These are phyloP conservation scores for Conticribra guillardii DNA, from an alignment of 108 stramenopile genomes.

Conservation along the genomic window DNA sequence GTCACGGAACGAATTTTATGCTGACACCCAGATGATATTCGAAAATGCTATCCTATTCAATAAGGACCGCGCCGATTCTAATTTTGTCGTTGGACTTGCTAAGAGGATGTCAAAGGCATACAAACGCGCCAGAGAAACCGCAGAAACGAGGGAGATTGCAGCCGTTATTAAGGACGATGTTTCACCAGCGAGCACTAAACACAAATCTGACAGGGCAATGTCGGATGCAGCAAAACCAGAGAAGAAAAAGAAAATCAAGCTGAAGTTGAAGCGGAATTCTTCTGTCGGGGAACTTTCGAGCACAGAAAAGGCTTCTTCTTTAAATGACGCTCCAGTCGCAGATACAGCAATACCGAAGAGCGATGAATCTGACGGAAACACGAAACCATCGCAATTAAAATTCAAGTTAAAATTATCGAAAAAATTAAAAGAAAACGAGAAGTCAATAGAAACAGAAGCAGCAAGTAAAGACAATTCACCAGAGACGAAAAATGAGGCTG, in stretches of 20 bases:
- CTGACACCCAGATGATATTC: conserved; percentile 52
- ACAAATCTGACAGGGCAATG: background rate
- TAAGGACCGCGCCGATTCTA: conserved; percentile 46
- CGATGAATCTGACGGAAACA: conserved; percentile 7
- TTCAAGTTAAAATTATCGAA: conserved; percentile 39
- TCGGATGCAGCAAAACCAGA: conserved; percentile 12
- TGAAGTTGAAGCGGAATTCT: conserved; percentile 31
- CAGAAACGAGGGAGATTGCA: conserved; percentile 32
- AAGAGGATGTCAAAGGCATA: conserved; percentile 71
- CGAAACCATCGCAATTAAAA: conserved; percentile 38
- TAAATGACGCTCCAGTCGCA: background rate
- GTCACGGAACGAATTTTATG: conserved; percentile 56
- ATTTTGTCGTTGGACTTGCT: conserved; percentile 68
- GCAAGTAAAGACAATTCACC: background rate
- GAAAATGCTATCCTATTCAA: conserved; percentile 77
- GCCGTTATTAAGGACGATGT: background rate
- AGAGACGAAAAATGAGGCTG: background rate
- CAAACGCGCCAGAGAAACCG: conserved; percentile 58
- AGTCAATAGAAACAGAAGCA: background rate
- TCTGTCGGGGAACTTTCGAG: background rate
- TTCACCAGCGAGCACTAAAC: background rate
- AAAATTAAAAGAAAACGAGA: background rate
- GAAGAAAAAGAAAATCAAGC: conserved; percentile 33
- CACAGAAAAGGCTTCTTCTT: background rate
- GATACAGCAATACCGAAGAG: background rate